Evolutionary conservation across 2,329 filamentous ascomycete genomes (phyloP), one percentile per base, ranked within the genome.

Genomic region (Pseudogymnoascus sp.): DNA sequence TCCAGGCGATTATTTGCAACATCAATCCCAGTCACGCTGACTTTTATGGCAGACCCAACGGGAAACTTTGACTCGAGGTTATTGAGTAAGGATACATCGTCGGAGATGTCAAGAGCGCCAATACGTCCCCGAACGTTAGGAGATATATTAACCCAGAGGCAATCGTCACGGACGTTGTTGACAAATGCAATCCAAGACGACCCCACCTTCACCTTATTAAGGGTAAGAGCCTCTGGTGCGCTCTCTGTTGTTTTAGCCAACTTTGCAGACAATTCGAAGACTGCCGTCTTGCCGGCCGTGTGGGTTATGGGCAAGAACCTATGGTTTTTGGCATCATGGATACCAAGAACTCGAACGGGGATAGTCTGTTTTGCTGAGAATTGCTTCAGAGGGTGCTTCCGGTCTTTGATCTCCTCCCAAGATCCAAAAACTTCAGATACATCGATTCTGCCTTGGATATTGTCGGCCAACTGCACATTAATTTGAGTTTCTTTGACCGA

Each of bases 251-350:
- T 71, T 64, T 79, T 77, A 62, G 84, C 88, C 36, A 85, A 82
- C 76, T 93, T 97, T 3, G 89, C 84, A 3, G 93, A 95, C 62
- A 97, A 82, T 74, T 99, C 95, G 65, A 93, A 89, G 1, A 96
- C 88, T 0, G 85, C 79, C 51, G 88, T 87, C 74, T 92, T 93
- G 63, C 86, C 86, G 59, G 86, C 86, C 62, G 92, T 85, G 76
- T 97, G 93, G 39, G 89, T 90, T 70, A 99, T 90, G 2, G 95
- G 93, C 45, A 99, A 80, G 78, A 96, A 99, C 54, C 89, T 87
- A 75, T 97, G 91, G 70, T 91, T 96, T 68, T 89, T 87, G 60
- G 92, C 90, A 76, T 97, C 92, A 72, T 97, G 93, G 34, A 96
- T 82, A 67, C 93, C 93, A 37, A 97, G 80, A 39, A 97, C 83